These are phyloP conservation scores for Phialemonium atrogriseum DNA, from an alignment of 2,329 filamentous ascomycete genomes.

Conservation along the genomic window DNA sequence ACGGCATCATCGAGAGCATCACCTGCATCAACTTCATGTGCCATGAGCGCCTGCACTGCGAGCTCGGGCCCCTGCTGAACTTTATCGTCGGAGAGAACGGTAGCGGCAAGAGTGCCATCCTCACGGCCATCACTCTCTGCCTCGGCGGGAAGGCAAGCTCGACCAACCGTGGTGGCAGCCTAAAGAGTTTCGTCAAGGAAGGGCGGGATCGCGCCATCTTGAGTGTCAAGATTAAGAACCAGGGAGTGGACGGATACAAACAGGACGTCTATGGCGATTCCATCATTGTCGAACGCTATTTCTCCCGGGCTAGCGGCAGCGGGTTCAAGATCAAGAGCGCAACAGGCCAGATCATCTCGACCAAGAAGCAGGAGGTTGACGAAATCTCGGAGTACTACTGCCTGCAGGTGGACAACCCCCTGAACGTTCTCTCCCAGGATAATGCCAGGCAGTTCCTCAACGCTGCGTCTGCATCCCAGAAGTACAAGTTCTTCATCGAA, in stretches of 20 bases:
- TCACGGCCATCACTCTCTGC: slow-evolving; percentile 88
- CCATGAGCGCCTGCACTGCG: slow-evolving; percentile 70
- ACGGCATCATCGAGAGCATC: slow-evolving; percentile 81
- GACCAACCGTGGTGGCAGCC: slow-evolving; percentile 82
- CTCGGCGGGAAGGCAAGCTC: slow-evolving; percentile 89
- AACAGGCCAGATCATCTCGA: slow-evolving; percentile 63
- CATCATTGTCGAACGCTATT: slow-evolving; percentile 87
- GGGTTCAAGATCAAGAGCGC: slow-evolving; percentile 82
- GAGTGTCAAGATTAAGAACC: slow-evolving; percentile 83
- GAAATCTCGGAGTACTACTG: slow-evolving; percentile 91
- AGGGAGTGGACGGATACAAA: slow-evolving; percentile 76
- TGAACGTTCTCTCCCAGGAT: slow-evolving; percentile 93
- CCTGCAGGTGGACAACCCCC: slow-evolving; percentile 90
- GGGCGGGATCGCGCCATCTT: slow-evolving; percentile 70
- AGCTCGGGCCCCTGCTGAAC: slow-evolving; percentile 90
- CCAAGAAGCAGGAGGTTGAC: slow-evolving; percentile 78
- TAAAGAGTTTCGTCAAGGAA: slow-evolving; percentile 86
- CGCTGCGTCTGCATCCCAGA: slow-evolving; percentile 69
- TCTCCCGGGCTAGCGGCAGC: slow-evolving; percentile 64
- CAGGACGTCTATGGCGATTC: slow-evolving; percentile 73
- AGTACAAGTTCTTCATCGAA: slow-evolving; percentile 94
- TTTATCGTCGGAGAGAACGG: slow-evolving; percentile 98
- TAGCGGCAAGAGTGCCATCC: slow-evolving; percentile 91
- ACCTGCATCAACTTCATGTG: slow-evolving; percentile 92
- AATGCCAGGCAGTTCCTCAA: slow-evolving; percentile 91